phyloP scores from a whole-genome alignment of 2,329 filamentous ascomycete genomes.

The Fusarium tupiense region DNA sequence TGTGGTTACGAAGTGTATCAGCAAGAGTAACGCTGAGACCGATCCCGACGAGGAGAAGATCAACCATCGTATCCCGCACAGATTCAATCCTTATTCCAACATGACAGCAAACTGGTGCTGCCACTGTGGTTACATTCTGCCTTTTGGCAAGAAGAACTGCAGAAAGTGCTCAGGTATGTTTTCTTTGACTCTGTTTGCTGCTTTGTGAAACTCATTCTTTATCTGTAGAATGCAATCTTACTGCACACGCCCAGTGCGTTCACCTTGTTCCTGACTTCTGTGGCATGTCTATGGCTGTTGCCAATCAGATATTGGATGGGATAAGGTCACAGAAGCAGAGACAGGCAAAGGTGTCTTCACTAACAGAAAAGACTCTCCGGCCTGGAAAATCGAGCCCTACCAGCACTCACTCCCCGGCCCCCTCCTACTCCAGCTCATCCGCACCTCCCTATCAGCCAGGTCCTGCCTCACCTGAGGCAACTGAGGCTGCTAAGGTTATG shows the following conservation, averaged over 20 bases:
- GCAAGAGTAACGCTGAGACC: slow-evolving; percentile 97
- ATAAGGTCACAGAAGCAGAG: slow-evolving; percentile 81
- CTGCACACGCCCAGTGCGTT: slow-evolving; percentile 89
- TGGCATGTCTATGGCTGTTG: slow-evolving; percentile 98
- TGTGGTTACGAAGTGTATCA: slow-evolving; percentile 99
- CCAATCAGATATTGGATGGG: slow-evolving; percentile 91
- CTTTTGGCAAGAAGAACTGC: slow-evolving; percentile 94
- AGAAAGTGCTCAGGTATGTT: slow-evolving; percentile 85
- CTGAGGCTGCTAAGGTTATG: slow-evolving; percentile 72
- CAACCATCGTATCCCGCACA: slow-evolving; percentile 98
- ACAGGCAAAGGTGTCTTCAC: slow-evolving; percentile 65
- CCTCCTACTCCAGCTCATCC: slow-evolving; percentile 49
- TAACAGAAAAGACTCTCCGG: slow-evolving; percentile 75
- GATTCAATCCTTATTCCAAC: slow-evolving; percentile 96
- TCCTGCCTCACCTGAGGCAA: slow-evolving; percentile 57
- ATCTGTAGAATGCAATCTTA: slow-evolving; percentile 82
- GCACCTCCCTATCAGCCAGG: slow-evolving; percentile 37
- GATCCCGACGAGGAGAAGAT: slow-evolving; percentile 99
- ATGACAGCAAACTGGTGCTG: slow-evolving; percentile 99
- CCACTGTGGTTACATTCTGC: slow-evolving; percentile 95
- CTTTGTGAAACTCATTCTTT: slow-evolving; percentile 42
- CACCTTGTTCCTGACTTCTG: slow-evolving; percentile 99
- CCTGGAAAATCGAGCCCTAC: slow-evolving; percentile 58
- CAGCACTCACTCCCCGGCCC: slow-evolving; percentile 47
- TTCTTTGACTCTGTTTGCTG: neutral